Evolutionary conservation across 805 yeast species (phyloP), one percentile per base, ranked within the genome.

Genomic region (Starmera dryadoides): DNA sequence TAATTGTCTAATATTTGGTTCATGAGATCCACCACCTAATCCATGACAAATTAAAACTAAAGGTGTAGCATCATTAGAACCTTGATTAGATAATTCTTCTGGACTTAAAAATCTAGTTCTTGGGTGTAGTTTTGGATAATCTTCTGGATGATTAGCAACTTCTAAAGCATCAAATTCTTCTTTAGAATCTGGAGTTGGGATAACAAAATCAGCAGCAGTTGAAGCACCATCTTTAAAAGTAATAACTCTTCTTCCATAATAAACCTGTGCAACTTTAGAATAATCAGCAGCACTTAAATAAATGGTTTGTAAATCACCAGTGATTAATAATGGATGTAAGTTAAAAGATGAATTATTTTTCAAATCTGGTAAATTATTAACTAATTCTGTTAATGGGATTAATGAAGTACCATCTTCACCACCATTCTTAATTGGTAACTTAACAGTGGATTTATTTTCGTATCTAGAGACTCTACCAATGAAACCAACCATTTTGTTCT

Each of bases 1-100:
- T 30, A 78, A 62, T 8, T 81, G 71, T 45, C 87, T 68, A 35
- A 83, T 73, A 41, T 79, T 79, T 17, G 85, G 77, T 55, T 84
- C 93, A 49, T 79, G 84, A 14, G 86, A 78, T 2, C 94, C 94
- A 42, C 93, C 91, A 21, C 85, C 81, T 30, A 84, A 64, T 2
- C 93, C 94, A 52, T 84, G 91, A 36, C 73, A 59, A 8, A 81
- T 74, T 25, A 84, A 63, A 17, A 79, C 66, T 35, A 84, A 63
- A 4, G 89, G 89, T 43, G 66, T 68, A 0, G 44, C 32, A 16
- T 49, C 53, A 22, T 53, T 51, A 9, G 64, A 55, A 40, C 68
- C 68, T 2, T 53, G 47, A 8, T 53, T 52, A 3, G 53, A 49
- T 23, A 74, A 61, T 45, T 74, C 77, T 1, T 58, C 55, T 1